Conservation (phyloP, 345 rosid genomes). For the Salix purpurea region DNA sequence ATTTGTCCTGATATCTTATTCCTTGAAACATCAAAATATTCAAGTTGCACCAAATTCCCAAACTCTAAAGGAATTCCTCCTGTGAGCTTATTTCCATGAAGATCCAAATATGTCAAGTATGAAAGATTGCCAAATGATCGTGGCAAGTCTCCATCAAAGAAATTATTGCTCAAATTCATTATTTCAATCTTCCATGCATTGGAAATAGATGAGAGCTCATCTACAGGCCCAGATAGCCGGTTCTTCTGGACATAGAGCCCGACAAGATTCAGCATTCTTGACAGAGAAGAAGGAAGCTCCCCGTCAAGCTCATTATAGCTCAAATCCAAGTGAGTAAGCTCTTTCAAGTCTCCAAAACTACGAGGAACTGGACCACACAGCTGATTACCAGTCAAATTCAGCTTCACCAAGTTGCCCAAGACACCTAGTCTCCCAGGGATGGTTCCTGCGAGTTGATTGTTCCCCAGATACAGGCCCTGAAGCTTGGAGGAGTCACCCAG, state of each 20-base stretch:
- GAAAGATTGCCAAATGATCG: conserved; percentile 58
- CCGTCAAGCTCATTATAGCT: conserved; percentile 62
- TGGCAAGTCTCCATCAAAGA: conserved; percentile 54
- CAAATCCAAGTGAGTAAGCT: conserved; percentile 72
- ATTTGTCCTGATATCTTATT: conserved; percentile 61
- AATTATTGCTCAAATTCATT: conserved; percentile 59
- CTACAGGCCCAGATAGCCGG: conserved; percentile 45
- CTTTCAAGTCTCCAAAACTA: conserved; percentile 64
- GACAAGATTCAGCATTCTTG: conserved; percentile 53
- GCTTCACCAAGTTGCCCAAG: conserved; percentile 64
- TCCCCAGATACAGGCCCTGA: conserved; percentile 76
- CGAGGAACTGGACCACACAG: conserved; percentile 55
- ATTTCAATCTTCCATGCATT: conserved; percentile 60
- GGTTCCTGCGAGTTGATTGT: conserved; percentile 60
- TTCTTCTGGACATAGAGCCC: conserved; percentile 73
- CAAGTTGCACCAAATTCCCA: conserved; percentile 61
- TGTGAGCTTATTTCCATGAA: conserved; percentile 51
- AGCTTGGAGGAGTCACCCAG: conserved; percentile 58
- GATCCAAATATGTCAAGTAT: conserved; percentile 57
- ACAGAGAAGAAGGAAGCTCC: conserved; percentile 65
- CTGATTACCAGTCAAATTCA: conserved; percentile 64
- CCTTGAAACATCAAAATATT: conserved; percentile 53
- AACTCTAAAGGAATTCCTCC: conserved; percentile 60
- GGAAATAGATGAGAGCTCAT: conserved; percentile 40
- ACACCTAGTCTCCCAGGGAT: conserved; percentile 66